A percentile compares a stretch with the other conserved stretches of the same genome.
These are phyloP conservation scores for Xylaria palmicola DNA, from an alignment of 495 filamentous ascomycete species.

Conservation along the genomic window DNA sequence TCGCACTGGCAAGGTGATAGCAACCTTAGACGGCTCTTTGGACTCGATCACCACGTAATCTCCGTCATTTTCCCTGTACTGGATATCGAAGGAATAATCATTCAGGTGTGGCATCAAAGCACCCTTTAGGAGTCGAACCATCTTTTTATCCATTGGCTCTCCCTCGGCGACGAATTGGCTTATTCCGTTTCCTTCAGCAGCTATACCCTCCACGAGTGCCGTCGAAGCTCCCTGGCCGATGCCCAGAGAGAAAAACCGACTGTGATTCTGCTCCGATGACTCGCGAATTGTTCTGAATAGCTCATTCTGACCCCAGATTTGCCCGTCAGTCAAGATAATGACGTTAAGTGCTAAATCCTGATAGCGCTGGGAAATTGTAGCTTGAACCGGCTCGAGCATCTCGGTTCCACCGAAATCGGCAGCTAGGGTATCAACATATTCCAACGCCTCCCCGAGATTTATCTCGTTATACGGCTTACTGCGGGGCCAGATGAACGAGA, in stretches of 20 bases:
- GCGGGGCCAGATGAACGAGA: constrained; percentile 58
- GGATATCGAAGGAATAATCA: constrained; percentile 60
- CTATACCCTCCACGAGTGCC: constrained; percentile 65
- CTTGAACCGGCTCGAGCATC: constrained; percentile 55
- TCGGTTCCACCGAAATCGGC: constrained; percentile 69
- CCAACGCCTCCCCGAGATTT: constrained; percentile 51
- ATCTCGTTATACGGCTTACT: constrained; percentile 54
- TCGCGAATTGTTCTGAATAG: constrained; percentile 52
- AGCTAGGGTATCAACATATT: constrained; percentile 46
- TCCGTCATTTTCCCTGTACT: constrained; percentile 51
- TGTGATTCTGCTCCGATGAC: not conserved
- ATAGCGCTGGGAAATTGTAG: constrained; percentile 50
- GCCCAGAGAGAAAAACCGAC: constrained; percentile 48
- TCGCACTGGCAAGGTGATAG: constrained; percentile 9
- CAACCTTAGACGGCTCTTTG: constrained; percentile 39
- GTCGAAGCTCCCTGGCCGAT: constrained; percentile 63
- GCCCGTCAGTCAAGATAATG: constrained; percentile 66
- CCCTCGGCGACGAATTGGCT: constrained; percentile 56
- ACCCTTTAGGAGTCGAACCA: constrained; percentile 70
- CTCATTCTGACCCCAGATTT: constrained; percentile 58
- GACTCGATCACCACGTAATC: constrained; percentile 60
- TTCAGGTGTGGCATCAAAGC: constrained; percentile 60
- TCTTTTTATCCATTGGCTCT: constrained; percentile 60
- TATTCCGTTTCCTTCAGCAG: constrained; percentile 66
- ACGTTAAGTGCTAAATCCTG: constrained; percentile 58